phyloP scores from a whole-genome alignment of 2,329 filamentous ascomycete genomes.

The Leptographium wingfieldii region DNA sequence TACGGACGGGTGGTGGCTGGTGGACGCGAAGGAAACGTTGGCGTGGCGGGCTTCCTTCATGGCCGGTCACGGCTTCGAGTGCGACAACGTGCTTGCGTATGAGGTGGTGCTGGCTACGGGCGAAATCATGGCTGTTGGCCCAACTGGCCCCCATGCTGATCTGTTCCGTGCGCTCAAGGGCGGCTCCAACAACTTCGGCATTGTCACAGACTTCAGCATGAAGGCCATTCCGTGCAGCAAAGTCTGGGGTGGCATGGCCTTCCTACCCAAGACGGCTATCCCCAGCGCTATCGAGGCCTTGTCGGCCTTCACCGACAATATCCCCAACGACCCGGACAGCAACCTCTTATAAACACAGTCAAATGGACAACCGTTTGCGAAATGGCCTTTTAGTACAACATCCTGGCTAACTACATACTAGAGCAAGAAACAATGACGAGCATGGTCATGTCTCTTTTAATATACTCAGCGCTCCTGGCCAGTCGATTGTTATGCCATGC shows the following conservation, averaged over 20 bases:
- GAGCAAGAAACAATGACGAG: too few species aligned
- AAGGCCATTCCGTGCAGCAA: neutral
- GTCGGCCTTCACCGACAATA: constrained; percentile 10
- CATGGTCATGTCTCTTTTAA: too few species aligned
- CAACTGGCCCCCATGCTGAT: constrained; percentile 22
- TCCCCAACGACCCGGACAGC: constrained; percentile 10
- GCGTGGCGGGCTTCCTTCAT: constrained; percentile 20
- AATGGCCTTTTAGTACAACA: constrained; percentile 1
- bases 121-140: constrained; percentile 20
- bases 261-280: neutral
- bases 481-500: too few species aligned
- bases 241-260: constrained; percentile 7
- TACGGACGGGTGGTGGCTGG: constrained; percentile 21
- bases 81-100: constrained; percentile 23
- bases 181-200: constrained; percentile 29
- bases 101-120: constrained; percentile 28
- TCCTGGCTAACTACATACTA: neutral
- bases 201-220: constrained; percentile 14
- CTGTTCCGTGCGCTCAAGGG: constrained; percentile 29
- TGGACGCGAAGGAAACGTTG: constrained; percentile 21
- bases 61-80: constrained; percentile 21
- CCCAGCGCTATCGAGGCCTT: constrained; percentile 9
- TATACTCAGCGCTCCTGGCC: too few species aligned
- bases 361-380: neutral
- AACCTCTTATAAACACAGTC: constrained; percentile 15